A percentile compares a stretch with the other conserved stretches of the same genome.
Conservation (phyloP, 805 yeast species). For the Zygoascus biomembranicola region DNA sequence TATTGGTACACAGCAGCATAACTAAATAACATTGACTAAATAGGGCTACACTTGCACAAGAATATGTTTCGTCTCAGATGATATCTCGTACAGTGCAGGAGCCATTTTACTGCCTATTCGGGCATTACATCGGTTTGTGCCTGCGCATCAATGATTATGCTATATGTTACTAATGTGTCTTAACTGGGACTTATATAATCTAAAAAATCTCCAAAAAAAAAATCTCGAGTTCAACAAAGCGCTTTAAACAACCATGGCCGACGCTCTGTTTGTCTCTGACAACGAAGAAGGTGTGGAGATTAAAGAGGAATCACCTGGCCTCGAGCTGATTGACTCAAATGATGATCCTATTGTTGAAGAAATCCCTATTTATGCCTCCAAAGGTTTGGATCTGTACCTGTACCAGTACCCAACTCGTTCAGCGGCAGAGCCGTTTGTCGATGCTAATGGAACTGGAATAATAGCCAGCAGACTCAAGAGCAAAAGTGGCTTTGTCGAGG, state of each 20-base stretch:
- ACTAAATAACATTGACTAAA: no score
- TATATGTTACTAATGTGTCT: no score
- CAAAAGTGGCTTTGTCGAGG: slow-evolving; percentile 55
- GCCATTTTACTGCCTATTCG: no score
- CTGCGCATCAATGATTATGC: no score
- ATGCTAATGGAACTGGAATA: slow-evolving; percentile 30
- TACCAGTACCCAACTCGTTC: slow-evolving; percentile 60
- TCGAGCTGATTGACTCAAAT: slow-evolving; percentile 15
- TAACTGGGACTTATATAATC: no score
- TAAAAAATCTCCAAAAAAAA: no score
- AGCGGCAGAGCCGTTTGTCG: slow-evolving; percentile 33
- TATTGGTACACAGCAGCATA: no score
- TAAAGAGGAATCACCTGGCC: slow-evolving; percentile 2
- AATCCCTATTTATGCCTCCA: slow-evolving; percentile 46
- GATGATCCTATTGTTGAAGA: slow-evolving; percentile 57
- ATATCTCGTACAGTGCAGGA: no score
- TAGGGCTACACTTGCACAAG: no score
- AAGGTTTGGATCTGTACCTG: slow-evolving; percentile 30
- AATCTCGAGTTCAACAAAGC: no score
- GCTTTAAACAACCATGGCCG: not conserved
- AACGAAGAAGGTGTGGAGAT: slow-evolving; percentile 5
- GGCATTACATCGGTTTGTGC: no score
- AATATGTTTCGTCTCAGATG: no score
- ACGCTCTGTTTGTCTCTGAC: slow-evolving; percentile 12
- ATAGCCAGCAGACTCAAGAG: slow-evolving; percentile 50